Conservation (phyloP, 768 basidiomycete species). For the Mycena galopus region DNA sequence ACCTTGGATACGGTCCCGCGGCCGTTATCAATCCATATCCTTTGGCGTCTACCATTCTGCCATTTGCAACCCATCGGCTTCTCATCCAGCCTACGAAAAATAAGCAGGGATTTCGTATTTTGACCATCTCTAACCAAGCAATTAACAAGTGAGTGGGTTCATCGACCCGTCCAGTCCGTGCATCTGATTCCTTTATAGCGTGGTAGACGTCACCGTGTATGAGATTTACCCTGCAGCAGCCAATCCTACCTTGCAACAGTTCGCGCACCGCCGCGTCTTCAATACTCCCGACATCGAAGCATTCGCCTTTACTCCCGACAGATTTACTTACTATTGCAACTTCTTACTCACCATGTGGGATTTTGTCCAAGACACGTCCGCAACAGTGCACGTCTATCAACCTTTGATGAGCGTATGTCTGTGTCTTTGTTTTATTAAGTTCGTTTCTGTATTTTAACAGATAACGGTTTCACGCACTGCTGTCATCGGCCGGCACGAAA, state of each 20-base stretch:
- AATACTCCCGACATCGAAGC: not conserved
- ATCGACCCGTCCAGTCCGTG: not conserved
- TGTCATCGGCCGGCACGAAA: slow-evolving; percentile 4
- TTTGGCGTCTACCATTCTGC: slow-evolving; percentile 15
- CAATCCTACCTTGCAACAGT: not conserved
- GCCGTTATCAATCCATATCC: slow-evolving; percentile 33
- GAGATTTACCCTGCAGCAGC: slow-evolving; percentile 14
- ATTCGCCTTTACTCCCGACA: slow-evolving; percentile 8
- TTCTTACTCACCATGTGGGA: slow-evolving; percentile 23
- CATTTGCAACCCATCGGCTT: not conserved
- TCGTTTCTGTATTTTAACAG: not conserved
- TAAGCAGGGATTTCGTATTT: not conserved
- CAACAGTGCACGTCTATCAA: slow-evolving; percentile 17
- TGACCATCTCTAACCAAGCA: not conserved
- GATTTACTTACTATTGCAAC: slow-evolving; percentile 21
- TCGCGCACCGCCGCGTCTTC: slow-evolving; percentile 3
- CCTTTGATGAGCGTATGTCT: not conserved
- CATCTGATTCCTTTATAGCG: not conserved
- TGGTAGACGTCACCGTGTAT: slow-evolving; percentile 10
- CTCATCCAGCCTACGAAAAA: slow-evolving; percentile 21
- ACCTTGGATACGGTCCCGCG: slow-evolving; percentile 40
- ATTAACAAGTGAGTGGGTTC: slow-evolving; percentile 6
- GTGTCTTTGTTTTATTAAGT: not conserved
- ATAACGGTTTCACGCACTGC: slow-evolving; percentile 18
- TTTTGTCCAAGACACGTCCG: slow-evolving; percentile 19